Evolutionary conservation across 495 filamentous ascomycete species (phyloP).

Genomic region (Tricharina praecox): DNA sequence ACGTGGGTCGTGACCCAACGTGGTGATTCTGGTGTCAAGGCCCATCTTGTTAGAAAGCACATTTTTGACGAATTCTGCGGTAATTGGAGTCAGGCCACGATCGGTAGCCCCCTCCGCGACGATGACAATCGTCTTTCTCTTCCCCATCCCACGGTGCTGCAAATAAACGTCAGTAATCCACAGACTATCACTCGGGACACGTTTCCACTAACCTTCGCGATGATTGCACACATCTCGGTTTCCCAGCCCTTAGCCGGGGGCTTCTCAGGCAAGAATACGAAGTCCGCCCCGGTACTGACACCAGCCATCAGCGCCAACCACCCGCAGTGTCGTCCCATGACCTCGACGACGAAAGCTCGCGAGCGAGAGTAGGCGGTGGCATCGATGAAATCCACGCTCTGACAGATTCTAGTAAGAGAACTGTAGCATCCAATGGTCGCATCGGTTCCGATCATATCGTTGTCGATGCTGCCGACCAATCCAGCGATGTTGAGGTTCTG

Average conservation of each 20-base stretch:
- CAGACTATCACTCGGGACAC: background rate
- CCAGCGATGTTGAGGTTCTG: conserved; percentile 85
- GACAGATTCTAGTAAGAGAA: conserved; percentile 77
- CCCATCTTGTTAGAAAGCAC: conserved; percentile 56
- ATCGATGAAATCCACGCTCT: conserved; percentile 90
- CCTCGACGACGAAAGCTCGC: conserved; percentile 91
- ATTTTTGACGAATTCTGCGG: conserved; percentile 62
- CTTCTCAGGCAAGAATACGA: conserved; percentile 92
- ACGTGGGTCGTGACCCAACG: conserved; percentile 93
- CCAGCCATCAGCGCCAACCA: conserved; percentile 97
- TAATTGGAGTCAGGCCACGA: conserved; percentile 66
- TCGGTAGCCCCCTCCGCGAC: conserved; percentile 92
- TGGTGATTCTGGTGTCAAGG: conserved; percentile 86
- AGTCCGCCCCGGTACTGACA: conserved; percentile 89
- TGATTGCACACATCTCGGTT: conserved; percentile 68
- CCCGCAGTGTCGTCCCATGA: conserved; percentile 98
- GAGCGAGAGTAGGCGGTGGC: conserved; percentile 95
- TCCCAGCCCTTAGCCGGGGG: conserved; percentile 78
- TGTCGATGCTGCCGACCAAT: conserved; percentile 93
- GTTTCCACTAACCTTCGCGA: conserved; percentile 63
- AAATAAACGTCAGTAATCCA: background rate
- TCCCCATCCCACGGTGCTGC: conserved; percentile 78
- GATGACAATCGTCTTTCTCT: conserved; percentile 95
- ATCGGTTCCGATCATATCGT: conserved; percentile 92
- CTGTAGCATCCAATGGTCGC: conserved; percentile 97